A percentile compares a stretch with the other conserved stretches of the same genome.
Evolutionary conservation across 2,329 filamentous ascomycete species (phyloP).

Genomic region (Amesomyces nigricolor): DNA sequence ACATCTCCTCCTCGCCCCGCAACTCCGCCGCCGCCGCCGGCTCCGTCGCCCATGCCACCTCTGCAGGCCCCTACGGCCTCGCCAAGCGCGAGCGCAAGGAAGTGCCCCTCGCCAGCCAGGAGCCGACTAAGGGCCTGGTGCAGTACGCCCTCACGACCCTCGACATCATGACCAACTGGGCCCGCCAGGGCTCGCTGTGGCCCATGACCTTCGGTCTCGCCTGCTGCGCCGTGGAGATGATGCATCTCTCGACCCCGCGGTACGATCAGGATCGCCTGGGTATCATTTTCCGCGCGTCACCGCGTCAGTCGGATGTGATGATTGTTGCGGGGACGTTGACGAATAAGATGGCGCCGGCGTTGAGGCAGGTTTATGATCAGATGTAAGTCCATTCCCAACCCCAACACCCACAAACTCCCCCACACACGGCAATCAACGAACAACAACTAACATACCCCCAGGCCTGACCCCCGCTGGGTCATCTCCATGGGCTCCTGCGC

Average conservation of each 20-base stretch:
- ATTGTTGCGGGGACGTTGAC: slow-evolving; percentile 89
- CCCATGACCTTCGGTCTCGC: slow-evolving; percentile 84
- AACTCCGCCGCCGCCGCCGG: slow-evolving; percentile 54
- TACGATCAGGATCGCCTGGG: slow-evolving; percentile 86
- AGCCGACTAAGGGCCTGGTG: slow-evolving; percentile 70
- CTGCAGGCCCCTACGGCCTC: slow-evolving; percentile 45
- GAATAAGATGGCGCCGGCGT: slow-evolving; percentile 92
- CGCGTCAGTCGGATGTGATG: slow-evolving; percentile 86
- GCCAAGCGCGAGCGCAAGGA: slow-evolving; percentile 57
- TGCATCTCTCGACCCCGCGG: slow-evolving; percentile 80
- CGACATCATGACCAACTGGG: slow-evolving; percentile 79
- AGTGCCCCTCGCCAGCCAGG: slow-evolving; percentile 72
- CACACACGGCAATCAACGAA: slow-evolving; percentile 27
- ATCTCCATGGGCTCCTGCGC: slow-evolving; percentile 22
- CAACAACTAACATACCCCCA: slow-evolving; percentile 48
- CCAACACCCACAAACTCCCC: slow-evolving; percentile 52
- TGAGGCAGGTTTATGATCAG: slow-evolving; percentile 90
- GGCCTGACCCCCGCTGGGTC: slow-evolving; percentile 81
- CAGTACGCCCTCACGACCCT: slow-evolving; percentile 80
- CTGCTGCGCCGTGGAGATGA: slow-evolving; percentile 89
- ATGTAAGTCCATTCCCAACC: slow-evolving; percentile 63
- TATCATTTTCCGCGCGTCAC: slow-evolving; percentile 86
- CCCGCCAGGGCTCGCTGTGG: slow-evolving; percentile 77
- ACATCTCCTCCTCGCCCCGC: slow-evolving; percentile 58
- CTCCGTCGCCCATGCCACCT: slow-evolving; percentile 8